Conservation (phyloP, 768 basidiomycete species). For the Boletus rex-veris region DNA sequence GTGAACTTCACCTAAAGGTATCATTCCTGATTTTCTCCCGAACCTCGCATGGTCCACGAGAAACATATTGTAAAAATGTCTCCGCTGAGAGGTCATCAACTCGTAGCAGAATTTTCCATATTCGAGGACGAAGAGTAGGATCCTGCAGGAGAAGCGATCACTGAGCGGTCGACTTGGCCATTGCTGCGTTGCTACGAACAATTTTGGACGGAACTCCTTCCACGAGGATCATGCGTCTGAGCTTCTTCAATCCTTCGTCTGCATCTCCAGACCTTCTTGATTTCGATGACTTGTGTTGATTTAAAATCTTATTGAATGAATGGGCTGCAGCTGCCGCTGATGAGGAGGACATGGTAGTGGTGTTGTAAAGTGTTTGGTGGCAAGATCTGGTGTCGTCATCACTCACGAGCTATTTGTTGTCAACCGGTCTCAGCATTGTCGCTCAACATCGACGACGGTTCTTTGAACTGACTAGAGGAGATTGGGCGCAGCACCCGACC, state of each 20-base stretch:
- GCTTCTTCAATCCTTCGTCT: conserved; percentile 81
- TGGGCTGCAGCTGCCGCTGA: conserved; percentile 48
- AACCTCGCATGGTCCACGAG: conserved; percentile 81
- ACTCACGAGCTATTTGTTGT: conserved; percentile 2
- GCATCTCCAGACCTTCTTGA: conserved; percentile 61
- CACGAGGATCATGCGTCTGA: conserved; percentile 83
- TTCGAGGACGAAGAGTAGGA: conserved; percentile 76
- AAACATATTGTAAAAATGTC: conserved; percentile 72
- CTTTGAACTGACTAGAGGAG: not conserved
- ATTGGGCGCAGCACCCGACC: conserved; percentile 10
- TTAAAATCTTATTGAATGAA: conserved; percentile 78
- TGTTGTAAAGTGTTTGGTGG: conserved; percentile 8
- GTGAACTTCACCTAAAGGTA: conserved; percentile 73
- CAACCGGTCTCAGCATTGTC: not conserved
- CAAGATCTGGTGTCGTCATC: not conserved
- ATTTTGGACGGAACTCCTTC: conserved; percentile 81
- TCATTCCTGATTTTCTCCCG: conserved; percentile 94
- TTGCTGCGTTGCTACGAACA: conserved; percentile 43
- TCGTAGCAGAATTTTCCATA: conserved; percentile 92
- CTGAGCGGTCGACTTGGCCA: not conserved
- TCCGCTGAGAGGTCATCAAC: conserved; percentile 77
- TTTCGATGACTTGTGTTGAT: conserved; percentile 66
- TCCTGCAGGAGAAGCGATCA: conserved; percentile 46
- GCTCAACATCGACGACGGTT: not conserved
- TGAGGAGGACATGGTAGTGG: conserved; percentile 22